Percentiles rank a stretch among this genome's conserved stretches.
Evolutionary conservation across 306 rosid species (phyloP).

Genomic region (Vigna trinervia): DNA sequence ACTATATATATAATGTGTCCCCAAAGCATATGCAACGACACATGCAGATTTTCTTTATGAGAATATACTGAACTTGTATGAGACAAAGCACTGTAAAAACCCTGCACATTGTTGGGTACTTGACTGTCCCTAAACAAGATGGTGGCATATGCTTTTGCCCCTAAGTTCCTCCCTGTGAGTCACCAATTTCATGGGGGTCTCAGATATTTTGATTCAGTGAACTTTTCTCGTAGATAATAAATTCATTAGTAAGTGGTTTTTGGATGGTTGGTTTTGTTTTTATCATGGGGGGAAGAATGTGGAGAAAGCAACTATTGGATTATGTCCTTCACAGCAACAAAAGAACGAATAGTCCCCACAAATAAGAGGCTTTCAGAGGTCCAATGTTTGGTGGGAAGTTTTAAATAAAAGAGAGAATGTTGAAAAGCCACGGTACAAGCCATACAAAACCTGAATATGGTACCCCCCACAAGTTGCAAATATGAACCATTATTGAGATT

Average conservation of each 20-base stretch:
- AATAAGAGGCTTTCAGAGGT: slow-evolving; percentile 42
- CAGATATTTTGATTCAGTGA: slow-evolving; percentile 38
- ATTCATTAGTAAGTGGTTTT: slow-evolving; percentile 31
- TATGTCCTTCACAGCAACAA: slow-evolving; percentile 48
- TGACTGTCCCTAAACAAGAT: slow-evolving; percentile 29
- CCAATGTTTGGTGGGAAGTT: slow-evolving; percentile 48
- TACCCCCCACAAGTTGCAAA: slow-evolving; percentile 63
- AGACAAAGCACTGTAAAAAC: slow-evolving; percentile 43
- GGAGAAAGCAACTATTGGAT: slow-evolving; percentile 51
- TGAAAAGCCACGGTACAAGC: slow-evolving; percentile 52
- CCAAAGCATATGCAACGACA: slow-evolving; percentile 36
- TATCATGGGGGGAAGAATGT: slow-evolving; percentile 56
- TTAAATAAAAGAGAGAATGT: slow-evolving; percentile 55
- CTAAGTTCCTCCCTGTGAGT: not conserved
- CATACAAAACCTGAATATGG: slow-evolving; percentile 56
- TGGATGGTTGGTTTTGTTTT: slow-evolving; percentile 50
- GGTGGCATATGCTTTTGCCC: slow-evolving; percentile 28
- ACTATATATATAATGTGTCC: slow-evolving; percentile 2
- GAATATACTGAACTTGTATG: slow-evolving; percentile 32
- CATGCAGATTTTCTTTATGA: slow-evolving; percentile 32
- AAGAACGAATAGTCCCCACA: slow-evolving; percentile 62
- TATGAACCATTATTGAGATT: slow-evolving; percentile 48
- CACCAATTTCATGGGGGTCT: slow-evolving; percentile 30
- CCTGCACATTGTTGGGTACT: slow-evolving; percentile 41
- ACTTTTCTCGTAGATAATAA: slow-evolving; percentile 21